Evolutionary conservation across 345 rosid genomes (phyloP), one percentile per base, ranked within the genome.

Genomic region (Citrus trifoliata): DNA sequence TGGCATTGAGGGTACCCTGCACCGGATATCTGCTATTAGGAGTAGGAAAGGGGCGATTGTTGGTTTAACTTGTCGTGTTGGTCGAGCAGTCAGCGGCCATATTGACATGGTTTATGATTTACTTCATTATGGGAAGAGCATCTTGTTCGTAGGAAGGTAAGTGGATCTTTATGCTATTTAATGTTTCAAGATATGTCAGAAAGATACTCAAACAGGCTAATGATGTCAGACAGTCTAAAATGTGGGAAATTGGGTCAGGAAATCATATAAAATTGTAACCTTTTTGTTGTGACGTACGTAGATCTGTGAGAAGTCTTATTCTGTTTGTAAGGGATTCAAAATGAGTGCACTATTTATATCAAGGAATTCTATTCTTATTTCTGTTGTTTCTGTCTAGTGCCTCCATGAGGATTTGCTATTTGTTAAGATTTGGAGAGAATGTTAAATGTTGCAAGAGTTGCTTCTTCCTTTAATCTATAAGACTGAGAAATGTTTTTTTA

Each of bases 1-100:
- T 81, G 93, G 93, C 40, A 90, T 90, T 65, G 91, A 90, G 40
- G 89, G 94, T 24, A 92, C 91, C 71, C 78, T 92, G 87, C 96
- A 92, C 35, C 83, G 91, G 77, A 89, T 92, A 78, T 89, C 90
- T 35, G 89, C 93, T 6, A 87, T 92, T 73, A 87, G 88, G 74
- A 90, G 85, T 76, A 80, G 89, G 76, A 87, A 90, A 80, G 91
- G 90, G 42, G 65, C 69, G 0, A 62, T 92, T 10, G 90, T 90
- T 55, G 93, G 96, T 74, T 68, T 92, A 70, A 92, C 94, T 48
- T 89, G 90, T 51, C 87, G 91, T 40, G 90, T 92, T 78, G 94
- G 91, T 58, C 86, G 94, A 81, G 88, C 94, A 67, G 88, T 90
- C 33, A 85, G 83, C 79, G 94, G 94, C 75, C 86, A 88, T 65